Base-by-base conservation (phyloP, 192 early-diverging fungal species). In the Coemansia sp. region DNA sequence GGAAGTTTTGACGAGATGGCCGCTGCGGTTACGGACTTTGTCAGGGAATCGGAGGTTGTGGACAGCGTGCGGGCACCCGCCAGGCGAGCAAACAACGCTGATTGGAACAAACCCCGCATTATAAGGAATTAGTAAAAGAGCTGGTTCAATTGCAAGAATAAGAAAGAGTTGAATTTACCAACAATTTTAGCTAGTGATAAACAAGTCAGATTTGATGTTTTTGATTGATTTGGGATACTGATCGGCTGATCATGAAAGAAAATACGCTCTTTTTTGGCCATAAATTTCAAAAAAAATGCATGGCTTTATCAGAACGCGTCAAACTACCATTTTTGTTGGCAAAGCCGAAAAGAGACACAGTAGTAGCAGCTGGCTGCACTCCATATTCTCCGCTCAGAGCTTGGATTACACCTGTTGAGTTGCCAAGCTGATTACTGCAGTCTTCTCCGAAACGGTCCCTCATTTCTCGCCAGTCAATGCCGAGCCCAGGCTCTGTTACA, bases 61-160 rank as follows among this genome's bases (percentile, higher is more conserved):
- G 70, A 59, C 64, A 60, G 47, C 21, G 62, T 15, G 24, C 75
- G 75, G 17, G 53, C 53, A 49, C 32, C 11, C 4, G 48, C 55
- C 21, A 72, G 43, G 12, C 75, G 75, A 23, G 66, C 24, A 7
- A 78, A 59, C 25, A 65, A 62, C 66, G 68, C 32, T 35, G 32
- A 35, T 35, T 35, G 32, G 32, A 35, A 35, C 32, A 35, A 35
- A 35, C 6, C 32, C 32, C 32, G 32, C 32, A 72, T 78, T 57
- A 3, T 17, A n/a, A 0, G 21, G 35, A 9, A 14, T 25, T n/a
- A 35, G 8, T 35, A 35, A 35, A 35, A 35, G 6, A 35, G 32
- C 7, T 7, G 32, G 6, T 5, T 35, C 32, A 8, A 35, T 8
- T 35, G 27, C 27, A 8, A 35, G 32, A 35, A 35, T 35, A 35